Evolutionary conservation across 1,284 basidiomycete genomes (phyloP).

Genomic region (Lignosus rhinocerotis): DNA sequence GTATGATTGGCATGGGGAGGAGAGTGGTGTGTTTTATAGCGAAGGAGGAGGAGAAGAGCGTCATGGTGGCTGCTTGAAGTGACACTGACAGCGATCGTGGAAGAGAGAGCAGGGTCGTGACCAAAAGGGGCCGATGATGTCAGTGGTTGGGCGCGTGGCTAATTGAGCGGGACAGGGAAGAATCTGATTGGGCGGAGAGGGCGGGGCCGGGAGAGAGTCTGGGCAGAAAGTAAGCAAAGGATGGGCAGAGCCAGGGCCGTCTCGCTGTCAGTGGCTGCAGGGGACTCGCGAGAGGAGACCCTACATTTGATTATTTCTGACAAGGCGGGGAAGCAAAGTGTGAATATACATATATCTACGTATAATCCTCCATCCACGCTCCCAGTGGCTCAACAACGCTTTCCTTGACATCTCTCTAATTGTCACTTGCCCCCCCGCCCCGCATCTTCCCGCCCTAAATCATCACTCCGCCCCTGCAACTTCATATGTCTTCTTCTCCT

Average conservation of each 20-base stretch:
- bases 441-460: slow-evolving; percentile 7
- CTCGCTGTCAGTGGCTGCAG: background rate
- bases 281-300: too few relatives aligned
- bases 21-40: background rate
- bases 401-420: too few relatives aligned
- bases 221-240: background rate
- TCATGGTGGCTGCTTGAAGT: background rate
- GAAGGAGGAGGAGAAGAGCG: background rate
- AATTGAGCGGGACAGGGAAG: too few relatives aligned
- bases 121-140: too few relatives aligned
- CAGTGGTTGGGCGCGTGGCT: too few relatives aligned
- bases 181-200: too few relatives aligned
- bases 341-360: background rate
- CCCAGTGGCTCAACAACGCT: background rate
- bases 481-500: slow-evolving; percentile 8
- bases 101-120: too few relatives aligned
- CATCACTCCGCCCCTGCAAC: background rate
- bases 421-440: background rate
- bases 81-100: background rate
- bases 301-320: background rate
- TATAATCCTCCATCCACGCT: too few relatives aligned
- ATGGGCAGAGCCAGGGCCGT: too few relatives aligned
- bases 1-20: background rate
- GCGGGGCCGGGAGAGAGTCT: too few relatives aligned
- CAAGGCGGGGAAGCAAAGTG: background rate